Percentiles rank a stretch among this genome's conserved stretches.
These are phyloP conservation scores for Fusarium newnesense DNA, from an alignment of 2,329 filamentous ascomycete species.

Conservation along the genomic window DNA sequence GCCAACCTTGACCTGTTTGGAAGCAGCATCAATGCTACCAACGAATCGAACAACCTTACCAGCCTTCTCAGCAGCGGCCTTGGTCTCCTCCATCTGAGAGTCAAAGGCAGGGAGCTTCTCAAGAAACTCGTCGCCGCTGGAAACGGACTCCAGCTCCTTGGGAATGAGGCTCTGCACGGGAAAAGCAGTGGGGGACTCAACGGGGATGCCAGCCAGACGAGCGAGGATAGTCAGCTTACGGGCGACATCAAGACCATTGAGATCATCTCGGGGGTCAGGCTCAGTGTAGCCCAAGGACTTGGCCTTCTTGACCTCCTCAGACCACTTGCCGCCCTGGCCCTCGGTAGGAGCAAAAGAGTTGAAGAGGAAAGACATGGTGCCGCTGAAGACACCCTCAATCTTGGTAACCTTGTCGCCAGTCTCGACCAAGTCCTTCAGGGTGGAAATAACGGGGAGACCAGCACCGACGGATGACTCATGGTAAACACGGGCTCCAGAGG, in stretches of 20 bases:
- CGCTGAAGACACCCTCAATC: conserved; percentile 97
- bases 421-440: conserved; percentile 90
- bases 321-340: conserved; percentile 82
- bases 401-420: conserved; percentile 92
- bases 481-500: conserved; percentile 83
- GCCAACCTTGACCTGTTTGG: conserved; percentile 87
- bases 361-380: conserved; percentile 98
- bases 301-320: conserved; percentile 88
- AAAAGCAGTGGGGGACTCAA: conserved; percentile 88
- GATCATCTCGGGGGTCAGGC: conserved; percentile 85
- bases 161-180: conserved; percentile 95
- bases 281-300: conserved; percentile 94
- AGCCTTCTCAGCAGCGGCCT: conserved; percentile 83
- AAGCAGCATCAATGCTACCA: conserved; percentile 88
- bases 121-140: conserved; percentile 87
- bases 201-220: conserved; percentile 81
- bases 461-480: conserved; percentile 96
- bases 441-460: conserved; percentile 91
- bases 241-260: conserved; percentile 92
- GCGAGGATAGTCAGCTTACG: conserved; percentile 95
- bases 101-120: conserved; percentile 84
- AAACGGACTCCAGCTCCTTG: conserved; percentile 79
- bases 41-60: conserved; percentile 96
- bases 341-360: conserved; percentile 91
- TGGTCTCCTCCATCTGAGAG: conserved; percentile 87